phyloP scores from a whole-genome alignment of 2,329 filamentous ascomycete species.

The Penicillium griseofulvum region DNA sequence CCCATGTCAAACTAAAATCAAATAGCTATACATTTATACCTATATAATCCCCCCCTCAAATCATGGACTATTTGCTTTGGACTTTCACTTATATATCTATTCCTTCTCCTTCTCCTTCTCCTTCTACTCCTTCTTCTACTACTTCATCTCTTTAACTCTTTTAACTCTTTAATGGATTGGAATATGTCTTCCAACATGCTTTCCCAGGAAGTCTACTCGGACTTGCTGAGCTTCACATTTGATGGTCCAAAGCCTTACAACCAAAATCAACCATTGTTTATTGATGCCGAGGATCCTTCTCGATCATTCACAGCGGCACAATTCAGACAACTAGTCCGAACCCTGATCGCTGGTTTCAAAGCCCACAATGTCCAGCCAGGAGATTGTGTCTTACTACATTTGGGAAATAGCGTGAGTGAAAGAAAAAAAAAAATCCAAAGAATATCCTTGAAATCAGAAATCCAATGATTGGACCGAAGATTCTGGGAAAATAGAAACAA shows the following conservation, averaged over 20 bases:
- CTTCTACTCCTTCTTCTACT: too few species aligned
- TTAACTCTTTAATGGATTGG: neutral
- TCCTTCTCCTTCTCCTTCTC: neutral
- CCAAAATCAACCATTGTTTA: constrained; percentile 40
- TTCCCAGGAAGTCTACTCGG: constrained; percentile 28
- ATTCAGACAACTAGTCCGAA: constrained; percentile 36
- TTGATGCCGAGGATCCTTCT: constrained; percentile 43
- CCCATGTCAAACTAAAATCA: neutral
- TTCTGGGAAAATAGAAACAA: neutral
- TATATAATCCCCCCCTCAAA: constrained; percentile 1
- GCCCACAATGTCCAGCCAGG: constrained; percentile 39
- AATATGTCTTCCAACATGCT: constrained; percentile 11
- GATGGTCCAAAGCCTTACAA: constrained; percentile 36
- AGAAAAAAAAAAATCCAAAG: neutral
- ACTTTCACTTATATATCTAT: neutral
- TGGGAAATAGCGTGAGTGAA: constrained; percentile 43
- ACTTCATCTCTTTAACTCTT: neutral
- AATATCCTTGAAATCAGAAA: neutral
- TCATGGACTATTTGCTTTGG: neutral
- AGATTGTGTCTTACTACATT: constrained; percentile 45
- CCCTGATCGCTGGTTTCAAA: constrained; percentile 43
- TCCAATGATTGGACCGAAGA: neutral
- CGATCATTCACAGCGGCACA: constrained; percentile 37
- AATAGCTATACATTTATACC: constrained; percentile 1
- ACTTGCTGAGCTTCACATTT: constrained; percentile 46